phyloP scores from a whole-genome alignment of 805 yeast genomes.

The Torulaspora quercuum region DNA sequence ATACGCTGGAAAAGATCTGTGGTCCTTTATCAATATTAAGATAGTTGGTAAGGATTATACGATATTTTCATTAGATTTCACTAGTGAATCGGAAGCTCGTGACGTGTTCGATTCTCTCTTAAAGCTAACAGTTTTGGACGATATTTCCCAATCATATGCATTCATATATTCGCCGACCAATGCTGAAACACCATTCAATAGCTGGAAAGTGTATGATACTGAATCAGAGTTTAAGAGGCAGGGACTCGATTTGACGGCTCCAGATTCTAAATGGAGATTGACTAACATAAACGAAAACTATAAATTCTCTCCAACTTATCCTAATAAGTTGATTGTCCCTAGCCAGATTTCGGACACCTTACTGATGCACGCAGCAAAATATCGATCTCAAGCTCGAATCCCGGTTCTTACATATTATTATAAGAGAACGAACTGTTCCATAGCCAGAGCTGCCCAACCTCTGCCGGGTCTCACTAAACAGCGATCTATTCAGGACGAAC shows the following conservation, averaged over 20 bases:
- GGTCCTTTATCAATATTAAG: conserved; percentile 53
- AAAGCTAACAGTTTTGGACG: conserved; percentile 55
- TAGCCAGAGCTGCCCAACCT: conserved; percentile 90
- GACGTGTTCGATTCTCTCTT: conserved; percentile 73
- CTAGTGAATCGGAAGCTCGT: conserved; percentile 51
- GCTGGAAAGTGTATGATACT: conserved; percentile 72
- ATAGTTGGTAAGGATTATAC: conserved; percentile 83
- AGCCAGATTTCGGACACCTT: conserved; percentile 75
- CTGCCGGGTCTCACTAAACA: conserved; percentile 84
- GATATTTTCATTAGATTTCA: conserved; percentile 72
- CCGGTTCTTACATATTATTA: conserved; percentile 81
- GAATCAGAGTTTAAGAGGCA: conserved; percentile 67
- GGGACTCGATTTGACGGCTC: conserved; percentile 45
- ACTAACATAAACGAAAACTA: conserved; percentile 62
- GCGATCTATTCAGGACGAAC: conserved; percentile 89
- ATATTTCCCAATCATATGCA: conserved; percentile 66
- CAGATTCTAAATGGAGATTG: conserved; percentile 59
- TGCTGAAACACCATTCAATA: conserved; percentile 57
- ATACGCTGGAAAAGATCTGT: conserved; percentile 31
- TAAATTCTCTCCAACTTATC: conserved; percentile 72
- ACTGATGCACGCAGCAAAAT: conserved; percentile 76
- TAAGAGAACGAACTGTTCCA: conserved; percentile 64
- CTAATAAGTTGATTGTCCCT: conserved; percentile 66
- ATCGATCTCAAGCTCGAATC: conserved; percentile 77
- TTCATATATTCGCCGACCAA: conserved; percentile 73